Evolutionary conservation across 768 basidiomycete genomes (phyloP), one percentile per base, ranked within the genome.

Genomic region (Tulasnella sp.): DNA sequence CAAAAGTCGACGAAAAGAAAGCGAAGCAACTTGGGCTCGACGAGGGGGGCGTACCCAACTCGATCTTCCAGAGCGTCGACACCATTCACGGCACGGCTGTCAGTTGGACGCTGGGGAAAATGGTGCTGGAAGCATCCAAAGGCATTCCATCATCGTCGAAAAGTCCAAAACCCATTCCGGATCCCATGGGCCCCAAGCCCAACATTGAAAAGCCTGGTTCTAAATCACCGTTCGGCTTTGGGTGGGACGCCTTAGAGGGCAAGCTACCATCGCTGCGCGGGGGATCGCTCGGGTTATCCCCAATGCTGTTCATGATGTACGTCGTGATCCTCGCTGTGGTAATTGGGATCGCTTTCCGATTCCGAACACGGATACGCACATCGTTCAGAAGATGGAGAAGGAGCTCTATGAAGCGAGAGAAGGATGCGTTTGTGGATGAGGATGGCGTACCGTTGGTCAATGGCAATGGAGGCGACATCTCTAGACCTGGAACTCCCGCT

Each of bases 101-200:
- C 65, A 90, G 82, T 64, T 99, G 96, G 96, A 97, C 96, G 3
- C 75, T 98, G 32, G 96, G 96, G 25, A 98, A 97, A 69, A 98
- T 98, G 93, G 94, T 98, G 0, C 77, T 97, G 25, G 94, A 98
- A 70, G 96, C 96, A 25, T 91, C 88, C 72, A 87, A 86, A 61
- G 86, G 87, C 67, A 79, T 91, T 6, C 77, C 79, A 3, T 67
- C 75, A 6, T 69, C 74, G 40, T 62, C 67, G 15, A 74, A 73
- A 53, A 64, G 71, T 3, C 69, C 71, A 25, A 74, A 71, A 49
- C 86, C 84, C 4, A 66, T 88, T n/a, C 75, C 75, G 25, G 87
- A 89, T 63, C 85, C 86, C 7, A 73, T 86, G 54, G 81, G 85
- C 52, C 35, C 58, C 35, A 78, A 81, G 61, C 81, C 21, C 70